Evolutionary conservation across 148 eudicot genomes (phyloP).

Genomic region (Beta vulgaris): DNA sequence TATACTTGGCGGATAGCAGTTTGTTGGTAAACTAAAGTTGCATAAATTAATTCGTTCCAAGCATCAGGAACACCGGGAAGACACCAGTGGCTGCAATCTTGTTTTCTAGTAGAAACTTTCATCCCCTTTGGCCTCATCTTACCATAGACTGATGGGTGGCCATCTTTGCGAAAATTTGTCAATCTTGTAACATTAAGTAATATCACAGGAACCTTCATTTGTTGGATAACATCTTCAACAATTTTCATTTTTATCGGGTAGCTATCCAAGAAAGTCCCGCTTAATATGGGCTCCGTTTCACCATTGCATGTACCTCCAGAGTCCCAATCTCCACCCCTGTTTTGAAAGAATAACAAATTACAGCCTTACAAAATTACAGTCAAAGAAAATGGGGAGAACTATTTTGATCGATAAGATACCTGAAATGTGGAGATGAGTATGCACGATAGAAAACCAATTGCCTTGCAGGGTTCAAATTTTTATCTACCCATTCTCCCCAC

Average conservation of each 20-base stretch:
- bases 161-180: slow-evolving; percentile 89
- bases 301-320: slow-evolving; percentile 90
- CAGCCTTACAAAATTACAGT: not conserved
- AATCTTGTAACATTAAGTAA: slow-evolving; percentile 70
- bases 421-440: slow-evolving; percentile 88
- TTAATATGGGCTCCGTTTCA: slow-evolving; percentile 60
- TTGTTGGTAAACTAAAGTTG: slow-evolving; percentile 50
- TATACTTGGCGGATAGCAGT: not conserved
- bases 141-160: slow-evolving; percentile 85
- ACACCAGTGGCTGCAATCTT: slow-evolving; percentile 99
- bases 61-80: slow-evolving; percentile 99
- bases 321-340: slow-evolving; percentile 99
- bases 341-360: not conserved
- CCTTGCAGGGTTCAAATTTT: slow-evolving; percentile 45
- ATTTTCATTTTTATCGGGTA: slow-evolving; percentile 90
- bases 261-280: slow-evolving; percentile 52
- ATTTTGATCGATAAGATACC: slow-evolving; percentile 36
- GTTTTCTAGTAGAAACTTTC: slow-evolving; percentile 55
- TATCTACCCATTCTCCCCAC: slow-evolving; percentile 80
- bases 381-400: not conserved
- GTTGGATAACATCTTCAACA: slow-evolving; percentile 65
- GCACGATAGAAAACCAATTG: slow-evolving; percentile 82
- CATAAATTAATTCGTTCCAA: slow-evolving; percentile 90
- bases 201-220: slow-evolving; percentile 61
- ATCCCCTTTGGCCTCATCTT: slow-evolving; percentile 37